These are phyloP conservation scores for Vinca minor DNA, from an alignment of 257 asterid species.

Conservation along the genomic window DNA sequence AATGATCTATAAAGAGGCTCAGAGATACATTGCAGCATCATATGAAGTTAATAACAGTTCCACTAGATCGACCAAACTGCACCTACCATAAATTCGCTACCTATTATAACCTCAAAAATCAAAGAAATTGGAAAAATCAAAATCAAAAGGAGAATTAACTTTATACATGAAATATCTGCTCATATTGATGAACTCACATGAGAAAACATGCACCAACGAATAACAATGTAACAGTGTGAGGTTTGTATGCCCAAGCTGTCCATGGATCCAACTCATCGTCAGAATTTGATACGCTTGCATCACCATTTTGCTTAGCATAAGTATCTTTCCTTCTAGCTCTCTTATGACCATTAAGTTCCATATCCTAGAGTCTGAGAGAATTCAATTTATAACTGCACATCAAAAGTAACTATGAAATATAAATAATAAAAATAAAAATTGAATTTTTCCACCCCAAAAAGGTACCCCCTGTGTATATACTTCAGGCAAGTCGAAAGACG, in stretches of 20 bases:
- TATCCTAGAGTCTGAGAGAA: slow-evolving; percentile 22
- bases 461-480: not conserved
- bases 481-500: not conserved
- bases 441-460: not conserved
- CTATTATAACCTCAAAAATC: not conserved
- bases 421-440: not conserved
- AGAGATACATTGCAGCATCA: not conserved
- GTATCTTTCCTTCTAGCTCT: slow-evolving; percentile 45
- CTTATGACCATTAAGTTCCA: slow-evolving; percentile 58
- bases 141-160: too few relatives aligned
- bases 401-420: too few relatives aligned
- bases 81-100: not conserved
- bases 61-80: not conserved
- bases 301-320: slow-evolving; percentile 61
- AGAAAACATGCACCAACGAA: slow-evolving; percentile 92
- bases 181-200: slow-evolving; percentile 51
- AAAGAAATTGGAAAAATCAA: not conserved
- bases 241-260: slow-evolving; percentile 99
- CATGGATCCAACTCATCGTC: slow-evolving; percentile 89
- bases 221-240: slow-evolving; percentile 73
- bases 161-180: not conserved
- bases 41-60: not conserved
- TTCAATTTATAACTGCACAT: slow-evolving; percentile 17
- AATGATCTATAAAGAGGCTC: not conserved
- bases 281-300: slow-evolving; percentile 27